Base-by-base conservation (phyloP, 1,284 basidiomycete species). In the Ganoderma sinense region DNA sequence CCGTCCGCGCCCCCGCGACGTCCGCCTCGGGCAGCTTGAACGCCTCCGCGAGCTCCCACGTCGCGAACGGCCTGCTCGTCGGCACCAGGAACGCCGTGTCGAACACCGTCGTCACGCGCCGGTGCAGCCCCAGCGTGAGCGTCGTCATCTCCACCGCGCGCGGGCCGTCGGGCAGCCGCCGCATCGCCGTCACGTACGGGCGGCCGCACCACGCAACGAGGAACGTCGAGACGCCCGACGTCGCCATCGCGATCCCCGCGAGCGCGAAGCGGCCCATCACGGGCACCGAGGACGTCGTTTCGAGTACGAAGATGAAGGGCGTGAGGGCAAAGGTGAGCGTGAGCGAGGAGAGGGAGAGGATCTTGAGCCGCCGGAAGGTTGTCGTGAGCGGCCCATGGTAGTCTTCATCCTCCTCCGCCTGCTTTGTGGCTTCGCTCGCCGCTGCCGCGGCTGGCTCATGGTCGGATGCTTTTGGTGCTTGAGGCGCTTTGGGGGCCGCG, bases 291-390 rank as follows among this genome's bases (percentile, higher is more conserved):
- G 93, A 93, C 6, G 78, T 75, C 2, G 78, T 77, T 70, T 95
- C 93, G 69, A 95, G 86, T 58, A 95, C 79, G 78, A 97, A 91
- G 69, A 97, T 88, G 80, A 96, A 88, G 1, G 95, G 95, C 0
- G 92, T 86, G 75, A 96, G 83, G 4, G 88, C 83, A 65, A 84
- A 81, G n/a, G 93, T 91, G 60, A 96, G 86, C 5, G 86, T 86
- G 63, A 97, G 86, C 1, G 94, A 95, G 55, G 89, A 88, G 2
- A 97, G 82, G 11, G 95, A 96, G 82, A 97, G 96, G 31, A 95
- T 81, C 78, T 97, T 97, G 67, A 95, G 86, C 10, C 89, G 87
- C 59, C 89, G 87, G 82, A 94, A 96, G 0, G 93, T 93, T 59
- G 83, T 77, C 0, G 90, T 81, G 58, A 96, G 82, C 1, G 95